phyloP scores from a whole-genome alignment of 768 basidiomycete genomes.

The Xerocomellus amylosporus region DNA sequence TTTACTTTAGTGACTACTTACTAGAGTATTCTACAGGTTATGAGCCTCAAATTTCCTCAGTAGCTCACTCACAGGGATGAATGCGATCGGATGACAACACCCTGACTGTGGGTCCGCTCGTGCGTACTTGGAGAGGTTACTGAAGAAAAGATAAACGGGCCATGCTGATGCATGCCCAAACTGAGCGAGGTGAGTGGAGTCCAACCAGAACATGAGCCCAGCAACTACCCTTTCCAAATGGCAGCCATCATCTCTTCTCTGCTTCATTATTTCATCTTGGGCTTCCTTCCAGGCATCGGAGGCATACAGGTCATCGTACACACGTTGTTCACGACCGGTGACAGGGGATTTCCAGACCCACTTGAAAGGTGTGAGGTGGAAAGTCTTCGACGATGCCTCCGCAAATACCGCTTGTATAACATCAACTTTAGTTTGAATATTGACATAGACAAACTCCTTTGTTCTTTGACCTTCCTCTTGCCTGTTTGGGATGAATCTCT shows the following conservation, averaged over 20 bases:
- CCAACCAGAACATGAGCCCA: constrained; percentile 18
- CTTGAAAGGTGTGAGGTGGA: background rate
- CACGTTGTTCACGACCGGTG: background rate
- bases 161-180: constrained; percentile 19
- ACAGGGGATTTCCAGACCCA: background rate
- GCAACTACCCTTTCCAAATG: constrained; percentile 12
- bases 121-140: constrained; percentile 23
- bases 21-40: no score
- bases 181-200: constrained; percentile 9
- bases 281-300: background rate
- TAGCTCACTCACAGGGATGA: no score
- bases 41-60: no score
- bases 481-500: no score
- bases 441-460: no score
- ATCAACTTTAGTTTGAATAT: no score
- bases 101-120: constrained; percentile 1
- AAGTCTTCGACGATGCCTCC: background rate
- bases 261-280: background rate
- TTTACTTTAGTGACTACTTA: no score
- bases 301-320: background rate
- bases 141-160: constrained; percentile 25
- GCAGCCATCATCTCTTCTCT: background rate
- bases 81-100: constrained; percentile 23
- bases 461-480: no score
- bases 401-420: background rate